A percentile compares a stretch with the other conserved stretches of the same genome.
phyloP scores from a whole-genome alignment of 495 filamentous ascomycete genomes.

The Trichocladium uniseriatum region DNA sequence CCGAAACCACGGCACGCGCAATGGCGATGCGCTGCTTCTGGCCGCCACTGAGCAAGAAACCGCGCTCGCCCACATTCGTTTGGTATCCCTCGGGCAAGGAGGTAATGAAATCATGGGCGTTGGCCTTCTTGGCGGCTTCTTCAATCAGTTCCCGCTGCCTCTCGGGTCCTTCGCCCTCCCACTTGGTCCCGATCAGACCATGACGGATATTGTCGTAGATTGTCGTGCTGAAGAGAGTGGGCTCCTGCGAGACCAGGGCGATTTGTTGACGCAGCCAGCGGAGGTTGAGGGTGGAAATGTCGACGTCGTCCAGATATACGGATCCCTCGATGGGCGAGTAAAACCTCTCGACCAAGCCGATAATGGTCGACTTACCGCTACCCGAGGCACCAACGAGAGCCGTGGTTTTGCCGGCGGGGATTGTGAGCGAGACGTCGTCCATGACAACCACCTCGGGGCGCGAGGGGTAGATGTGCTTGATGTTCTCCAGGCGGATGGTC shows the following conservation, averaged over 20 bases:
- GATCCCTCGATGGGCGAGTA: constrained; percentile 78
- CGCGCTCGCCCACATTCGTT: constrained; percentile 91
- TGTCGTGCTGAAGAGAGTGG: constrained; percentile 72
- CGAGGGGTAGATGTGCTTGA: constrained; percentile 92
- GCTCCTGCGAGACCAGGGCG: constrained; percentile 77
- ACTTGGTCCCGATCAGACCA: constrained; percentile 77
- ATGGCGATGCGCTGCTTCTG: constrained; percentile 90
- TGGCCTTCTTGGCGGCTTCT: constrained; percentile 80
- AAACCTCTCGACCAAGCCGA: constrained; percentile 86
- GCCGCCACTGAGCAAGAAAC: constrained; percentile 84
- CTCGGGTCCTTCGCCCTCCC: constrained; percentile 56
- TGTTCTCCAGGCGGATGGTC: constrained; percentile 67
- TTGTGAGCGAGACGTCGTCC: constrained; percentile 63
- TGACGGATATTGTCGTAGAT: constrained; percentile 81
- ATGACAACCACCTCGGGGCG: constrained; percentile 83
- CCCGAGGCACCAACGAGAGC: constrained; percentile 83
- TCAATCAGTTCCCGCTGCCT: constrained; percentile 59
- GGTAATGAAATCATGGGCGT: constrained; percentile 84
- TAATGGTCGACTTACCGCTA: constrained; percentile 84
- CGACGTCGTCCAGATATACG: constrained; percentile 74
- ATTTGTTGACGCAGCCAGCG: constrained; percentile 89
- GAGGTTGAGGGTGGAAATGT: constrained; percentile 73
- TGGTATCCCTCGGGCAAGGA: constrained; percentile 83
- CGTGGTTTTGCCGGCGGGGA: constrained; percentile 80
- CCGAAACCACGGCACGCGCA: constrained; percentile 81